Evolutionary conservation across 768 basidiomycete genomes (phyloP).

Genomic region (Panellus pusillus): DNA sequence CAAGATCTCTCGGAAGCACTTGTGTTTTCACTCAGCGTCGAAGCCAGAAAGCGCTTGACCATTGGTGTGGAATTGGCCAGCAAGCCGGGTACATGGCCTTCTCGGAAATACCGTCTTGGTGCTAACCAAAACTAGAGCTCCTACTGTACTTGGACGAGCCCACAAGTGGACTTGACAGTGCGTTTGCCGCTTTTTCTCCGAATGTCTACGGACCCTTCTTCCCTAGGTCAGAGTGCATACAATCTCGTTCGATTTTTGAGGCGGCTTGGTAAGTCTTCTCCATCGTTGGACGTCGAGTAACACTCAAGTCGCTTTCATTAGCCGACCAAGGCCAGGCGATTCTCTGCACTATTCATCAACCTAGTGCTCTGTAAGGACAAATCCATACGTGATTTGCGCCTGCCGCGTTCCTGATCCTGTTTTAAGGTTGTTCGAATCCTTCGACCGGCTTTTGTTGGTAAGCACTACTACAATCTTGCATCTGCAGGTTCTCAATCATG

Average conservation of each 20-base stretch:
- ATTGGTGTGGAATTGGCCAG: conserved; percentile 91
- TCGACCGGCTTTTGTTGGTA: conserved; percentile 64
- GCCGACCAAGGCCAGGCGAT: conserved; percentile 84
- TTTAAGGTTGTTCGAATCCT: conserved; percentile 72
- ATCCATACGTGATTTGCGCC: not conserved
- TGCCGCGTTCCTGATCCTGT: not conserved
- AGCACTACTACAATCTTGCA: not conserved
- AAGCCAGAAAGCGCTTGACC: conserved; percentile 81
- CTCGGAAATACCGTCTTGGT: not conserved
- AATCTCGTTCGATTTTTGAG: conserved; percentile 78
- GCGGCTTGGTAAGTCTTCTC: conserved; percentile 50
- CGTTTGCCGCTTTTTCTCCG: too few species aligned
- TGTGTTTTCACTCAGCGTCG: conserved; percentile 66
- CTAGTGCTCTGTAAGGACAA: conserved; percentile 55
- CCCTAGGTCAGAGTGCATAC: conserved; percentile 68
- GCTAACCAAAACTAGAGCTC: conserved; percentile 39
- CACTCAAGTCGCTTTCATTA: not conserved
- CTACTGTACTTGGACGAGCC: conserved; percentile 49
- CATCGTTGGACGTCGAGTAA: too few species aligned
- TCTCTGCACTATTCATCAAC: conserved; percentile 89
- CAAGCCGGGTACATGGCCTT: conserved; percentile 49
- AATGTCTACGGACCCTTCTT: conserved; percentile 23
- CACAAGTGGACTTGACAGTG: conserved; percentile 46
- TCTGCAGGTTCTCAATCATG: not conserved
- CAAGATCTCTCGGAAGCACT: conserved; percentile 83